These are phyloP conservation scores for Diplodia intermedia DNA, from an alignment of 2,329 filamentous ascomycete genomes.

Conservation along the genomic window DNA sequence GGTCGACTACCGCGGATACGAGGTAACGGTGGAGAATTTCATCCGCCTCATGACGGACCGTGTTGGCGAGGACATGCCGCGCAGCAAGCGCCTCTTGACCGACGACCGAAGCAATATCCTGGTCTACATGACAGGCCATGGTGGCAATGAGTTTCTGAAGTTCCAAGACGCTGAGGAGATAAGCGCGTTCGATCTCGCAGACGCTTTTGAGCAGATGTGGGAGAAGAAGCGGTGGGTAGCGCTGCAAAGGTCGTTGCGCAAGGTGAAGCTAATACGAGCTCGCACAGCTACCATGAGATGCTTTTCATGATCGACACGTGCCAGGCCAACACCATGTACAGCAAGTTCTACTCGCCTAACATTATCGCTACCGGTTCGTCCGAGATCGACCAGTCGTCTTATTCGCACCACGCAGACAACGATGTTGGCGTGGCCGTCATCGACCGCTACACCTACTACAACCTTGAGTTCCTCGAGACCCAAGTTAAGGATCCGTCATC, in stretches of 20 bases:
- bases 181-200: constrained; percentile 90
- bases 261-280: background rate
- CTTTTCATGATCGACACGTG: constrained; percentile 99
- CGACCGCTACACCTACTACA: constrained; percentile 98
- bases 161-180: constrained; percentile 99
- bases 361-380: constrained; percentile 98
- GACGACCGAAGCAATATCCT: constrained; percentile 96
- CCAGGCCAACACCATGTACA: constrained; percentile 99
- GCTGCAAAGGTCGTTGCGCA: background rate
- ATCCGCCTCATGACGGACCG: constrained; percentile 94
- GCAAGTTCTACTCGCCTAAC: constrained; percentile 95
- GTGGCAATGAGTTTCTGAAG: constrained; percentile 96
- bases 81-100: constrained; percentile 90
- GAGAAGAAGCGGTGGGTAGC: constrained; percentile 85
- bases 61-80: constrained; percentile 90
- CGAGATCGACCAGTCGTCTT: constrained; percentile 93
- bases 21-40: constrained; percentile 99
- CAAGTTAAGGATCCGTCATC: constrained; percentile 85
- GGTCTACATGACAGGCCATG: constrained; percentile 99
- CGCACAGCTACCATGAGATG: constrained; percentile 83
- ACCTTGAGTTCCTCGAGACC: constrained; percentile 92
- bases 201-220: constrained; percentile 99
- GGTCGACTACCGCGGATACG: constrained; percentile 96
- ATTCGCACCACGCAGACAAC: constrained; percentile 97
- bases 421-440: constrained; percentile 98